Evolutionary conservation across 768 basidiomycete species (phyloP).

Genomic region (Pseudohyphozyma bogoriensis): DNA sequence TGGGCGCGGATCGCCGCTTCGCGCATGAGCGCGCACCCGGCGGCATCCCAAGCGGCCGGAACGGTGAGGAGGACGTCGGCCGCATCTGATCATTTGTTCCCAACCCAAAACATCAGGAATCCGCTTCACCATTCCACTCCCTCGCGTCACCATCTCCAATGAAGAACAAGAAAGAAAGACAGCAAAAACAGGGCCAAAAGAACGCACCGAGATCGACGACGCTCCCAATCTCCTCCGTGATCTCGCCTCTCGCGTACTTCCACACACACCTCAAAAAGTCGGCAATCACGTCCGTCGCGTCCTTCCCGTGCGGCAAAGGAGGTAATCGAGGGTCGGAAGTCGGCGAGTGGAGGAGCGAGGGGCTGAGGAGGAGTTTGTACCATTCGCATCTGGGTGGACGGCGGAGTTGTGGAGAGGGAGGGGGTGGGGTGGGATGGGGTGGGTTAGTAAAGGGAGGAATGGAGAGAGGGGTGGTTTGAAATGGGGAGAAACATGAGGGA

Average conservation of each 20-base stretch:
- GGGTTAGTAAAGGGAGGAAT: too few relatives aligned
- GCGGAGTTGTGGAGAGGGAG: background rate
- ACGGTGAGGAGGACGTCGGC: constrained; percentile 80
- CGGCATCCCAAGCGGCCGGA: constrained; percentile 83
- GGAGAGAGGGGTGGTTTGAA: background rate
- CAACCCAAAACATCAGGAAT: background rate
- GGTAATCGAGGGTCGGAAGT: constrained; percentile 63
- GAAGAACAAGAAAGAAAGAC: background rate
- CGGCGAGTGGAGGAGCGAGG: constrained; percentile 61
- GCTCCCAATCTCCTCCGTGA: constrained; percentile 74
- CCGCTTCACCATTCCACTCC: too few relatives aligned
- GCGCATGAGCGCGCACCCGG: constrained; percentile 74
- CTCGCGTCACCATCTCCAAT: background rate
- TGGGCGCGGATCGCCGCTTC: constrained; percentile 72
- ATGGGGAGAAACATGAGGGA: background rate
- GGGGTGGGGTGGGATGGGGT: too few relatives aligned
- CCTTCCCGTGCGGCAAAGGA: constrained; percentile 66
- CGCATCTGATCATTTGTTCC: constrained; percentile 49
- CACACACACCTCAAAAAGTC: constrained; percentile 75
- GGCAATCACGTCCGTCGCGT: constrained; percentile 64
- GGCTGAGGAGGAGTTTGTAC: constrained; percentile 84
- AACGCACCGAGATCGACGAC: constrained; percentile 70
- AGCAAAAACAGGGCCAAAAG: background rate
- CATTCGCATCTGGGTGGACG: constrained; percentile 21
- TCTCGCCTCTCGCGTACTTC: constrained; percentile 77